phyloP scores from a whole-genome alignment of 2,329 filamentous ascomycete species.

The Penicillium brasilianum region DNA sequence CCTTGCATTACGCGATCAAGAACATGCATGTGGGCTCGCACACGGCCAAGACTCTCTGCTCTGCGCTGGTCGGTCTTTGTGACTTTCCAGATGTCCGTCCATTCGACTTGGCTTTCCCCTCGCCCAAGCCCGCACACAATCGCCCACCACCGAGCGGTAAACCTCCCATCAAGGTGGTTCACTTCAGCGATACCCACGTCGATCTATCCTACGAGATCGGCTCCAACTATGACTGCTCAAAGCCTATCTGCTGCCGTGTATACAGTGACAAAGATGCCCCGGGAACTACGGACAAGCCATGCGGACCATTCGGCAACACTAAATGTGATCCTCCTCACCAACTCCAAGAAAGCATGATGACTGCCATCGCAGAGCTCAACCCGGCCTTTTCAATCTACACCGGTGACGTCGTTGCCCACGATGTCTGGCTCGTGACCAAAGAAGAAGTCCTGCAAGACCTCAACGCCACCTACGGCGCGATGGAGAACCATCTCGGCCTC shows the following conservation, averaged over 20 bases:
- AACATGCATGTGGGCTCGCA: conserved; percentile 55
- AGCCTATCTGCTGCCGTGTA: conserved; percentile 64
- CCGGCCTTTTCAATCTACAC: conserved; percentile 64
- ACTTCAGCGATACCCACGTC: conserved; percentile 66
- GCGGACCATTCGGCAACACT: conserved; percentile 59
- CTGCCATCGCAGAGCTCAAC: conserved; percentile 48
- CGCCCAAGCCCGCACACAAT: conserved; percentile 42
- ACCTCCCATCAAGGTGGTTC: conserved; percentile 59
- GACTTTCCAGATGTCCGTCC: conserved; percentile 53
- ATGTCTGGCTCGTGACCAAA: conserved; percentile 45
- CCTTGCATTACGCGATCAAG: conserved; percentile 57
- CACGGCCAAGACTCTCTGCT: conserved; percentile 59
- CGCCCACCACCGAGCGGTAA: conserved; percentile 54
- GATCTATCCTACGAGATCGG: conserved; percentile 62
- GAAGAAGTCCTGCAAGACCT: conserved; percentile 45
- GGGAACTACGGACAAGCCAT: conserved; percentile 56
- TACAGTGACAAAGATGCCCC: conserved; percentile 56
- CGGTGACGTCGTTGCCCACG: conserved; percentile 63
- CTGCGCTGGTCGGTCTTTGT: conserved; percentile 61
- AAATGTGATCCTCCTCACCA: conserved; percentile 59
- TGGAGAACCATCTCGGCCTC: conserved; percentile 48
- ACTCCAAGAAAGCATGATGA: conserved; percentile 60
- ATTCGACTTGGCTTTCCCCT: conserved; percentile 53
- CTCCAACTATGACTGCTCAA: conserved; percentile 60
- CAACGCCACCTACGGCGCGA: conserved; percentile 54